Conservation (phyloP, 208 protist species). For the Lotmaria passim region DNA sequence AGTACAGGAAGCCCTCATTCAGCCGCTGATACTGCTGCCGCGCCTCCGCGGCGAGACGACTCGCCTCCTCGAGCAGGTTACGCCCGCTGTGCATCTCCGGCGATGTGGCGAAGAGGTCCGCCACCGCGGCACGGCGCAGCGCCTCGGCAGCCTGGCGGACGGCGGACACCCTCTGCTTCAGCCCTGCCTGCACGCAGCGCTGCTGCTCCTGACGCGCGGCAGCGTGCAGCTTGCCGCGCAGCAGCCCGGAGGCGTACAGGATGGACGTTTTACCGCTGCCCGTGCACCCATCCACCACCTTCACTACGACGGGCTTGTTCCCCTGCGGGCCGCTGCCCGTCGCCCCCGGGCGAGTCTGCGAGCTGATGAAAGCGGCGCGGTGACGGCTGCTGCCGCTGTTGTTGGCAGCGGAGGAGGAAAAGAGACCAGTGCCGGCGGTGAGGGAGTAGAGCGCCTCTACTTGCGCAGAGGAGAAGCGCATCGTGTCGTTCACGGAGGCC, state of each 20-base stretch:
- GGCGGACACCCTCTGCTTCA: constrained; percentile 43
- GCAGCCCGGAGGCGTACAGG: constrained; percentile 56
- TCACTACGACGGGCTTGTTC: constrained; percentile 34
- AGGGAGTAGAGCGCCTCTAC: constrained; percentile 70
- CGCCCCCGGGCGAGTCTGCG: constrained; percentile 5
- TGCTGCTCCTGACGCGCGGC: constrained; percentile 65
- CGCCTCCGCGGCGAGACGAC: constrained; percentile 18
- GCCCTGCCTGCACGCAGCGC: constrained; percentile 35
- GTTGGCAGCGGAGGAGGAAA: neutral
- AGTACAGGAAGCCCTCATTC: constrained; percentile 56
- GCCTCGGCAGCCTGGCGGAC: constrained; percentile 31
- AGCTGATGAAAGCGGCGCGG: constrained; percentile 4
- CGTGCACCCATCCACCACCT: constrained; percentile 54
- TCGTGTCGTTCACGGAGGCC: constrained; percentile 18
- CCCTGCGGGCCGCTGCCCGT: constrained; percentile 1
- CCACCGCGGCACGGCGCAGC: constrained; percentile 19
- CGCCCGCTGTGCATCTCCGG: constrained; percentile 9
- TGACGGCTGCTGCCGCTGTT: constrained; percentile 6
- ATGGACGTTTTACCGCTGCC: constrained; percentile 82
- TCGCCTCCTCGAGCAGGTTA: constrained; percentile 52
- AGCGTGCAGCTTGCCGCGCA: constrained; percentile 57
- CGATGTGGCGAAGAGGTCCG: constrained; percentile 22
- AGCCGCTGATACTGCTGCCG: constrained; percentile 38
- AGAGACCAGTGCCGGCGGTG: constrained; percentile 18
- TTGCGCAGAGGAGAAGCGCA: constrained; percentile 69